Percentiles rank a stretch among this genome's conserved stretches.
These are phyloP conservation scores for Aspergillus ruber DNA, from an alignment of 2,329 filamentous ascomycete genomes.

Conservation along the genomic window DNA sequence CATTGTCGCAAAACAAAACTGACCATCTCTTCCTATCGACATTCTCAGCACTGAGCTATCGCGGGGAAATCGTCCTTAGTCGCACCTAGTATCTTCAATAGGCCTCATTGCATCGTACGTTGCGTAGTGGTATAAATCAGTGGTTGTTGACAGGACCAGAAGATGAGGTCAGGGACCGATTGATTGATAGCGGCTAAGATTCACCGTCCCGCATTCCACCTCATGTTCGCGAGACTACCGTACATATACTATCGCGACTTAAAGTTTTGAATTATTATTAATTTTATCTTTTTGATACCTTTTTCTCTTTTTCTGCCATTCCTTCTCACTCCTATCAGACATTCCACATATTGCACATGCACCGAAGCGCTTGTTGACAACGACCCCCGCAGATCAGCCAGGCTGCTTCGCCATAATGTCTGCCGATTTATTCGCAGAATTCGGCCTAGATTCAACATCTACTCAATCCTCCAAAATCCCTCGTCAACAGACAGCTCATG, in stretches of 20 bases:
- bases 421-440: constrained; percentile 49
- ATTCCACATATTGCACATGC: too few species aligned
- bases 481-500: constrained; percentile 5
- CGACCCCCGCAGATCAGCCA: too few species aligned
- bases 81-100: constrained; percentile 49
- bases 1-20: constrained; percentile 50
- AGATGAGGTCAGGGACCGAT: neutral
- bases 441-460: constrained; percentile 28
- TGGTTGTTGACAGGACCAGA: neutral
- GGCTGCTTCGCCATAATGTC: constrained; percentile 37
- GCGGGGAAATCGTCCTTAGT: neutral
- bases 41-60: neutral
- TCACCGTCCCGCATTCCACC: too few species aligned
- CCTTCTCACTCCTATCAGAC: too few species aligned
- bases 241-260: too few species aligned
- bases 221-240: too few species aligned
- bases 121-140: neutral
- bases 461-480: constrained; percentile 9
- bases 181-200: neutral
- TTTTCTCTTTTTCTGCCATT: too few species aligned
- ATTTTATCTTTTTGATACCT: too few species aligned
- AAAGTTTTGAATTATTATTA: too few species aligned
- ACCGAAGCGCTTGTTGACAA: too few species aligned
- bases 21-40: constrained; percentile 59
- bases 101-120: constrained; percentile 44